Conservation (phyloP, 768 basidiomycete genomes). For the Panaeolus cyanescens region DNA sequence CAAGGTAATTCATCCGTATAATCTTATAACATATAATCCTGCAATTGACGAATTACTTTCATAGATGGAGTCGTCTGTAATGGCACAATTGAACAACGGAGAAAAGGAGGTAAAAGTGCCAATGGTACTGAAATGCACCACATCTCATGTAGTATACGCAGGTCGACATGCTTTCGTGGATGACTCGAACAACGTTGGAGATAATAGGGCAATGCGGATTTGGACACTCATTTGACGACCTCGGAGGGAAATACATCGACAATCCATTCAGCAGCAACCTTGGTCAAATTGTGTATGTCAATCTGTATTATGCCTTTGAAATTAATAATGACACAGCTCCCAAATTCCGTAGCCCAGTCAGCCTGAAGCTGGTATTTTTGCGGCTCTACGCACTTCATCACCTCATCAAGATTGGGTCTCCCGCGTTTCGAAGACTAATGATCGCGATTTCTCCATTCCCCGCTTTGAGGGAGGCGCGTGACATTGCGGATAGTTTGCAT, state of each 20-base stretch:
- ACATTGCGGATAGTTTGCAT: constrained; percentile 36
- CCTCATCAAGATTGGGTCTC: constrained; percentile 23
- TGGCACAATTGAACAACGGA: too few relatives aligned
- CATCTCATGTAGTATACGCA: too few relatives aligned
- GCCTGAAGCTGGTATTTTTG: constrained; percentile 6
- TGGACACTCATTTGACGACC: too few relatives aligned
- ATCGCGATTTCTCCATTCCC: constrained; percentile 33
- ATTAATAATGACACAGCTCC: not conserved
- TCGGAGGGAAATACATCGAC: too few relatives aligned
- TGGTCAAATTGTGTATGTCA: too few relatives aligned
- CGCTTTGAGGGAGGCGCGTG: constrained; percentile 28
- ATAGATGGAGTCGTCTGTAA: constrained; percentile 22
- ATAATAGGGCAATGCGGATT: too few relatives aligned
- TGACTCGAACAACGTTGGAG: too few relatives aligned
- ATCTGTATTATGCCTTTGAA: constrained; percentile 4
- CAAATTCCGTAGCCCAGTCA: not conserved
- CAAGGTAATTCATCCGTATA: constrained; percentile 4
- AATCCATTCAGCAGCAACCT: too few relatives aligned
- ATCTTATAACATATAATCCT: not conserved
- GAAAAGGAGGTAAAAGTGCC: too few relatives aligned
- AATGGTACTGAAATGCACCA: too few relatives aligned
- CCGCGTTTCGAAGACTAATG: constrained; percentile 30
- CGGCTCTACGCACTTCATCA: constrained; percentile 18
- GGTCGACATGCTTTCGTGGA: too few relatives aligned
- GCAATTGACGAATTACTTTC: not conserved